Evolutionary conservation across 768 basidiomycete genomes (phyloP), one percentile per base, ranked within the genome.

Genomic region (Amanita molliuscula): DNA sequence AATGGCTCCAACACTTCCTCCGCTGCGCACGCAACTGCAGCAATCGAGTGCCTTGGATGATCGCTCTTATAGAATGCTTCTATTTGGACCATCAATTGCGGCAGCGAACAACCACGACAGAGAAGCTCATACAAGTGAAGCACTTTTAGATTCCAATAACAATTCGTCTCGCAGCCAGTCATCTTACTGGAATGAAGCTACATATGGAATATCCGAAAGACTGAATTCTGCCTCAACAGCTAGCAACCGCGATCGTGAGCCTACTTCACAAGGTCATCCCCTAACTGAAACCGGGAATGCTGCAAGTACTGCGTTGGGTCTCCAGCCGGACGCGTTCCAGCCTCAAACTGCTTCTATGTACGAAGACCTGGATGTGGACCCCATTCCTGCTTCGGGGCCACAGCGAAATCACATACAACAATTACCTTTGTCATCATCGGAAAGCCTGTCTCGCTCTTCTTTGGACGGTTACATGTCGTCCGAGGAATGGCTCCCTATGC

Each of bases 21-120:
- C 48, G n/a, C 48, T 50, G 18, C 48, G 48, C 20, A 50, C 37
- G 16, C 48, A 50, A 20, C 48, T 50, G 2, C 48, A 41, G 41
- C 26, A 50, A 7, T 28, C 48, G 7, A 26, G 29, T 43, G 37
- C 31, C 18, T 50, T 40, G 48, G 48, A 50, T 23, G 48, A 50
- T 20, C 15, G 29, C 18, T 31, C 48, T 4, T 50, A 42, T 29
- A 41, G 48, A 50, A 34, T 42, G 31, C 18, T 36, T n/a, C 18
- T 40, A 13, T 40, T 38, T 31, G 47, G 47, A 13, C 35, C 36
- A 9, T 35, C 46, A 35, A 23, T 9, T 10, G 16, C 47, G 26
- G 10, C 29, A 10, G 15, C 25, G n/a, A 48, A 48, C 26, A 23
- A 31, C 13, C 23, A 40, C 18, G 47, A 10, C 13, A 18, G 26